phyloP scores from a whole-genome alignment of 768 basidiomycete species.

The Trametes cubensis region DNA sequence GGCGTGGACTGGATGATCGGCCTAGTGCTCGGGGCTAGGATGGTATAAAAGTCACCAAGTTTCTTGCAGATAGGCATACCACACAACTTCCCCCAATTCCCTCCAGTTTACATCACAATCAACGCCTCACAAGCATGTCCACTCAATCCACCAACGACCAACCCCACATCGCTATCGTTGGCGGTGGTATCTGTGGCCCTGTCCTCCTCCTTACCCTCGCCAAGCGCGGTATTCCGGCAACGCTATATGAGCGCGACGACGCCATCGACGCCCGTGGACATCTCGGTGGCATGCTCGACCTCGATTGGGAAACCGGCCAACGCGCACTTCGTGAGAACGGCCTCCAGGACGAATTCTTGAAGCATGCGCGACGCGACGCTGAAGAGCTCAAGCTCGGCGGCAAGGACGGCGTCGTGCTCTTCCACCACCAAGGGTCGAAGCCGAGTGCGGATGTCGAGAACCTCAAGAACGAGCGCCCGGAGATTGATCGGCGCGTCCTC shows the following conservation, averaged over 20 bases:
- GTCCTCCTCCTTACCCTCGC: slow-evolving; percentile 10
- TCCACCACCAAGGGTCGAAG: not conserved
- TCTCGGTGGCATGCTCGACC: slow-evolving; percentile 16
- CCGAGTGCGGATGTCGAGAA: slow-evolving; percentile 10
- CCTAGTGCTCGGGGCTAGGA: no score
- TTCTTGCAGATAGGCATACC: no score
- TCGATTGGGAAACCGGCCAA: slow-evolving; percentile 11
- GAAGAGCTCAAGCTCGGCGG: slow-evolving; percentile 13
- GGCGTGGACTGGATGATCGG: no score
- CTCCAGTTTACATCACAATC: no score
- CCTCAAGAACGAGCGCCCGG: slow-evolving; percentile 10
- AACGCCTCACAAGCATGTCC: not conserved
- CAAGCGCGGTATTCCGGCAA: slow-evolving; percentile 10
- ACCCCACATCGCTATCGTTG: slow-evolving; percentile 15
- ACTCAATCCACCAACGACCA: not conserved
- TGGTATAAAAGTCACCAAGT: no score
- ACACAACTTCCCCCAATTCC: no score
- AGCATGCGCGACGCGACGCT: slow-evolving; percentile 2
- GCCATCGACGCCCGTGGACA: not conserved
- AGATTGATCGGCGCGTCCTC: slow-evolving; percentile 20
- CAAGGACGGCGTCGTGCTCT: slow-evolving; percentile 5
- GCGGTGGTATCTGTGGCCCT: slow-evolving; percentile 5
- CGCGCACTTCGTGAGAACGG: slow-evolving; percentile 19
- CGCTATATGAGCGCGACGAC: slow-evolving; percentile 13
- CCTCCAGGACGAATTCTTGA: slow-evolving; percentile 2